These are phyloP conservation scores for Gloeopeniophorella convolvens DNA, from an alignment of 768 basidiomycete species.

Conservation along the genomic window DNA sequence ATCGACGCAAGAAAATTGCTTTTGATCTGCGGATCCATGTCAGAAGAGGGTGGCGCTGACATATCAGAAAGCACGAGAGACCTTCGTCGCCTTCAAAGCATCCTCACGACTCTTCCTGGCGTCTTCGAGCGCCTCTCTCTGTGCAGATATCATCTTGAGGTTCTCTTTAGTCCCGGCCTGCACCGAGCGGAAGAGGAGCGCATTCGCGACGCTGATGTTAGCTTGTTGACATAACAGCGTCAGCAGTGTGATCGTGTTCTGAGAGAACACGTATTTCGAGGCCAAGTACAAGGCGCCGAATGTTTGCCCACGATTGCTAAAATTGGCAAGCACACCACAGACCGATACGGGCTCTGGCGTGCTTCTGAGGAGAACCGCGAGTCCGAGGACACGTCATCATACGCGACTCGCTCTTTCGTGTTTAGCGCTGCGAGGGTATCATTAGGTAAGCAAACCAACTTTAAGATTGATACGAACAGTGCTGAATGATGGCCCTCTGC, in stretches of 20 bases:
- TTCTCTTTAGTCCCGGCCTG: slow-evolving; percentile 70
- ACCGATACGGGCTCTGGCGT: slow-evolving; percentile 50
- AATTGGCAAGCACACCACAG: slow-evolving; percentile 63
- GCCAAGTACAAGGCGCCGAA: slow-evolving; percentile 66
- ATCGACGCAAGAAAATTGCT: slow-evolving; percentile 71
- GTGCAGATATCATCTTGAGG: slow-evolving; percentile 69
- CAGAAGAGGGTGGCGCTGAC: background rate
- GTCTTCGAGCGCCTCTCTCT: slow-evolving; percentile 61
- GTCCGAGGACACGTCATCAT: slow-evolving; percentile 57
- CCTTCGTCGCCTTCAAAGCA: slow-evolving; percentile 69
- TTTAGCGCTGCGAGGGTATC: slow-evolving; percentile 44
- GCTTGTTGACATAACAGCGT: slow-evolving; percentile 68
- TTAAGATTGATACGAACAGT: slow-evolving; percentile 38
- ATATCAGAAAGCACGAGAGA: slow-evolving; percentile 21
- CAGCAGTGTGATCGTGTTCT: slow-evolving; percentile 52
- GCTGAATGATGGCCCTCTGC: slow-evolving; percentile 59
- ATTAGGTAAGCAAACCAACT: background rate
- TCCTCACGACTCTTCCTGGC: slow-evolving; percentile 66
- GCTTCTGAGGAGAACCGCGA: slow-evolving; percentile 66
- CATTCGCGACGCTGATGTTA: slow-evolving; percentile 69
- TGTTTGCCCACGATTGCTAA: slow-evolving; percentile 69
- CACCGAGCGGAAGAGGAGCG: slow-evolving; percentile 66
- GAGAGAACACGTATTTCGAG: slow-evolving; percentile 58
- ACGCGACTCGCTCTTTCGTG: slow-evolving; percentile 53
- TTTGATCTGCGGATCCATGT: slow-evolving; percentile 49